phyloP scores from a whole-genome alignment of 2,329 filamentous ascomycete genomes.

The Keithomyces neogunnii region DNA sequence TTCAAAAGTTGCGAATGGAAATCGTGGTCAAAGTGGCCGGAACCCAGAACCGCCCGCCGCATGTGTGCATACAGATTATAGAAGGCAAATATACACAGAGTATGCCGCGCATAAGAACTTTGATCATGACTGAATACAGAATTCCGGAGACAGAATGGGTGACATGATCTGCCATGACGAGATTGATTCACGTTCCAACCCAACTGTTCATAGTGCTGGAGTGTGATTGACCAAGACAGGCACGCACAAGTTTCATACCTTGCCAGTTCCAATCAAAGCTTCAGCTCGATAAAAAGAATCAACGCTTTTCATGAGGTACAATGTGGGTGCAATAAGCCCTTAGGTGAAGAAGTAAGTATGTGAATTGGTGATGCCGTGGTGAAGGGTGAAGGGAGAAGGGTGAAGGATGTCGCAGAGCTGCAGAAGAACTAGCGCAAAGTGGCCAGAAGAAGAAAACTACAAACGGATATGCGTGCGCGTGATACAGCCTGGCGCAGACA shows the following conservation, averaged over 20 bases:
- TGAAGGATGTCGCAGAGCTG: neutral
- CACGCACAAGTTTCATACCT: neutral
- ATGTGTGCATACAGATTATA: neutral
- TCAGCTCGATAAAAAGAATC: neutral
- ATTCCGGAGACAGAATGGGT: neutral
- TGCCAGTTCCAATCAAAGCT: neutral
- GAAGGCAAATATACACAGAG: too few species aligned
- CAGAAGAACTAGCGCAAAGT: neutral
- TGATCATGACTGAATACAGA: neutral
- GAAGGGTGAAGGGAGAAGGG: neutral
- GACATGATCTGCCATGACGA: neutral
- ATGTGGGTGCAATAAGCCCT: neutral
- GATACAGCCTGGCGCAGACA: too few species aligned
- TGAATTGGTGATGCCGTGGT: neutral
- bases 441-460: too few species aligned
- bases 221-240: neutral
- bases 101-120: too few species aligned
- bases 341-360: neutral
- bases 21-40: neutral
- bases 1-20: neutral
- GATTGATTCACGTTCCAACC: neutral
- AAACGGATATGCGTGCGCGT: too few species aligned
- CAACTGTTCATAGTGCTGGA: neutral
- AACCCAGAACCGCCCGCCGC: neutral
- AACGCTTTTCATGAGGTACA: neutral